Conservation (phyloP, 2,329 filamentous ascomycete species). For the Akanthomyces uredinophilus region DNA sequence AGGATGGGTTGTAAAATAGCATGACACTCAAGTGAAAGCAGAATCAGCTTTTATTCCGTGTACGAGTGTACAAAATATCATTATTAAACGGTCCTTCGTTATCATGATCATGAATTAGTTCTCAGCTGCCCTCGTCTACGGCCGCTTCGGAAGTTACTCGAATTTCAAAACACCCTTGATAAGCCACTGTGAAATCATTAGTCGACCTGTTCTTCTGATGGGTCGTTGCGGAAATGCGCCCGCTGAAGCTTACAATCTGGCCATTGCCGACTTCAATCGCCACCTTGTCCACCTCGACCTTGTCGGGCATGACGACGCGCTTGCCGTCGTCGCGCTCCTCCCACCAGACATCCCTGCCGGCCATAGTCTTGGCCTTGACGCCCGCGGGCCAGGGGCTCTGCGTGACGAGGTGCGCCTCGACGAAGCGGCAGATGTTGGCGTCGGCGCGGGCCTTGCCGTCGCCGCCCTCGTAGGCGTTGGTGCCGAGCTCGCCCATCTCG, state of each 20-base stretch:
- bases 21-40: neutral
- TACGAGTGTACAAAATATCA: neutral
- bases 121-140: neutral
- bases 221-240: too few relatives aligned
- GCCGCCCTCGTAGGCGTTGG: conserved; percentile 68
- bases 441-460: conserved; percentile 72
- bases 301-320: conserved; percentile 70
- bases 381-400: conserved; percentile 69
- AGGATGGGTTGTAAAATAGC: conserved; percentile 6
- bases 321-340: conserved; percentile 63
- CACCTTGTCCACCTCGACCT: conserved; percentile 70
- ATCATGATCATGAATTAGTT: neutral
- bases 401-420: conserved; percentile 77
- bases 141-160: conserved; percentile 18
- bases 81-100: neutral
- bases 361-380: conserved; percentile 59
- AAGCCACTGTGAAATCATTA: conserved; percentile 52
- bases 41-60: neutral
- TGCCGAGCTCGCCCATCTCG: conserved; percentile 65
- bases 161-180: conserved; percentile 50
- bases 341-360: conserved; percentile 72
- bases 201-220: neutral
- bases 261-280: conserved; percentile 79
- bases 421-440: conserved; percentile 71
- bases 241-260: conserved; percentile 55